Conservation (phyloP, 768 basidiomycete species). For the Tephrocybe sp. region DNA sequence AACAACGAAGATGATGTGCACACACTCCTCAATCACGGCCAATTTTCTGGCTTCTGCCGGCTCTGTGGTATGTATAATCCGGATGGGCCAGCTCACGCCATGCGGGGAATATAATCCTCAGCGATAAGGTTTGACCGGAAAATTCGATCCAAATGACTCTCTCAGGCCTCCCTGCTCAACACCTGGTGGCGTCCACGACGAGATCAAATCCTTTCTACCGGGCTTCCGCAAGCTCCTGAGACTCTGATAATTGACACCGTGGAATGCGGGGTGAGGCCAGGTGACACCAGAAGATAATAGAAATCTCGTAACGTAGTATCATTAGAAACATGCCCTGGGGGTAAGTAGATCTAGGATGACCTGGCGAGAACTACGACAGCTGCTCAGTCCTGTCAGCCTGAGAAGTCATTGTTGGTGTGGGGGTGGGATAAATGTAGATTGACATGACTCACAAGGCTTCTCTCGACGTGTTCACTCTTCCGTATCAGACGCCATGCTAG, state of each 20-base stretch:
- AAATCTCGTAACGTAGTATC: not conserved
- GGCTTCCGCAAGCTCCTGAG: not conserved
- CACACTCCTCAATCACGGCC: not conserved
- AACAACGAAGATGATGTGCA: not conserved
- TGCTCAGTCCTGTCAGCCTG: not conserved
- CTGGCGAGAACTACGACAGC: not conserved
- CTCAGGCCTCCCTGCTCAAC: not conserved
- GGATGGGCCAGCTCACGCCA: not conserved
- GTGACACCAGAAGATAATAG: not conserved
- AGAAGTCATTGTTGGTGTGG: not conserved
- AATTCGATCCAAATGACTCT: not conserved
- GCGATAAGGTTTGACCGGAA: conserved; percentile 1
- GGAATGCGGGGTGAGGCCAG: not conserved
- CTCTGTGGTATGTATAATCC: not conserved
- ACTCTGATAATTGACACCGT: not conserved
- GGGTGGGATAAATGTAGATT: not conserved
- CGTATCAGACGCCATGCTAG: not conserved
- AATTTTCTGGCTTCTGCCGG: not conserved
- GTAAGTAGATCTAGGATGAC: not conserved
- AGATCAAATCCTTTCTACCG: not conserved
- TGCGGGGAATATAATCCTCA: not conserved
- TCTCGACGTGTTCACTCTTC: not conserved
- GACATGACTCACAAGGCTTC: not conserved
- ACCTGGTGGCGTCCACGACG: not conserved
- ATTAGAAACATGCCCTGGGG: not conserved